phyloP scores from a whole-genome alignment of 129 eudicot genomes.

The Mikania micrantha region DNA sequence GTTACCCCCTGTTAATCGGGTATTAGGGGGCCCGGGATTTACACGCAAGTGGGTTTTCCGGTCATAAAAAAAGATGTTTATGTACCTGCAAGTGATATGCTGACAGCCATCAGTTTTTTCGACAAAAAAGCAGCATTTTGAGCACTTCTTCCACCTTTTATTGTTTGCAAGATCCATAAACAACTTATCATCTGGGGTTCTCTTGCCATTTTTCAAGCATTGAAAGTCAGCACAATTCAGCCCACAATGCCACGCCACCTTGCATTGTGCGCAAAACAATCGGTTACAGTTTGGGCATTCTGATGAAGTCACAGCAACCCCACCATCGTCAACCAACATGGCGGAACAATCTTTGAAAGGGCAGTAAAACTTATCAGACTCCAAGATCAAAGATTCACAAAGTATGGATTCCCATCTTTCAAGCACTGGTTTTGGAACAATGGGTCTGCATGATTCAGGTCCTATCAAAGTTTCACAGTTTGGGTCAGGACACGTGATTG shows the following conservation, averaged over 20 bases:
- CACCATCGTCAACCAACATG: slow-evolving; percentile 32
- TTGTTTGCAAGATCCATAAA: slow-evolving; percentile 34
- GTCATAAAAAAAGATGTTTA: no score
- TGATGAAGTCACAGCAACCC: slow-evolving; percentile 14
- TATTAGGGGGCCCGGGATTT: no score
- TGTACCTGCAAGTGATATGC: slow-evolving; percentile 48
- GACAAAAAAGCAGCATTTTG: slow-evolving; percentile 38
- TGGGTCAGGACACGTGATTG: slow-evolving; percentile 30
- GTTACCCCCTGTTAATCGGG: no score
- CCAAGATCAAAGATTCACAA: slow-evolving; percentile 29
- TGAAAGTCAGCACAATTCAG: slow-evolving; percentile 35
- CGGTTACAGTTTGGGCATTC: slow-evolving; percentile 51
- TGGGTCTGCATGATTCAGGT: slow-evolving; percentile 14
- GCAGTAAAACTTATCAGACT: slow-evolving; percentile 38
- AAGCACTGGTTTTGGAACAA: slow-evolving; percentile 26
- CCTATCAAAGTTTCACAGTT: slow-evolving; percentile 22
- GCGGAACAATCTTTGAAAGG: slow-evolving; percentile 57
- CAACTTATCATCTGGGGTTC: slow-evolving; percentile 24
- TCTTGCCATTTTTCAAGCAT: slow-evolving; percentile 24
- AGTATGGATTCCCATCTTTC: slow-evolving; percentile 43
- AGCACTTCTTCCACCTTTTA: slow-evolving; percentile 48
- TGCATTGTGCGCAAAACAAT: slow-evolving; percentile 49
- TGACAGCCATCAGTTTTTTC: slow-evolving; percentile 45
- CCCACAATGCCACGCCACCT: slow-evolving; percentile 46
- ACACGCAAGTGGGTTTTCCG: no score